These are phyloP conservation scores for Kalaharituber pfeilii DNA, from an alignment of 2,329 filamentous ascomycete species.

Conservation along the genomic window DNA sequence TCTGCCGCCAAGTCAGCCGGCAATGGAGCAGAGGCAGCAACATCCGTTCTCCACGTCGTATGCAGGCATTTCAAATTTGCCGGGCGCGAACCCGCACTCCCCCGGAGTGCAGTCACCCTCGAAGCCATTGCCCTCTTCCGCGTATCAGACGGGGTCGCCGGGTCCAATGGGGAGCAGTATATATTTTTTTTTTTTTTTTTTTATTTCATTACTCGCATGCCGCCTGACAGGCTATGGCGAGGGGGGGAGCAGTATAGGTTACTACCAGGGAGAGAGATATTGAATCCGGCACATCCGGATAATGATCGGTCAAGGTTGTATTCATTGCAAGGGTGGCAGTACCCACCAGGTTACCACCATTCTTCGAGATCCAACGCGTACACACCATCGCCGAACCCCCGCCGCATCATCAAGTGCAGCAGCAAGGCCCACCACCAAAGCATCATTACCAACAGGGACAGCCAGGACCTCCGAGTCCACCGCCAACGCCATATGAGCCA, in stretches of 20 bases:
- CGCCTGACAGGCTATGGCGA: no score
- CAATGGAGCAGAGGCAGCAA: conserved; percentile 8
- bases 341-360: not conserved
- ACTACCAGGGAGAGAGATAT: conserved; percentile 3
- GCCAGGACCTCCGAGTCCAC: not conserved
- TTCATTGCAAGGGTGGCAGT: not conserved
- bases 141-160: conserved; percentile 9
- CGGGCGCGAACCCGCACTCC: no score
- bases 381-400: not conserved
- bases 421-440: not conserved
- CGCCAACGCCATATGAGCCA: not conserved
- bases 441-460: not conserved
- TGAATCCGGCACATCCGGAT: conserved; percentile 6
- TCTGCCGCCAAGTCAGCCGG: conserved; percentile 3
- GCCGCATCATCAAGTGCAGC: not conserved
- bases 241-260: conserved; percentile 1
- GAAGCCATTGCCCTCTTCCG: conserved; percentile 4
- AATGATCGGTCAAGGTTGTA: conserved; percentile 6
- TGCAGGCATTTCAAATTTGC: not conserved
- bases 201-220: no score
- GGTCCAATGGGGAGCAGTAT: no score
- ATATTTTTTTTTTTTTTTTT: no score
- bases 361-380: not conserved
- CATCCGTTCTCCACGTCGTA: not conserved
- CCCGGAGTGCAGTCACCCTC: not conserved